Evolutionary conservation across 1,139 yeast species (phyloP).

Genomic region (Insectozyma bohioensis): DNA sequence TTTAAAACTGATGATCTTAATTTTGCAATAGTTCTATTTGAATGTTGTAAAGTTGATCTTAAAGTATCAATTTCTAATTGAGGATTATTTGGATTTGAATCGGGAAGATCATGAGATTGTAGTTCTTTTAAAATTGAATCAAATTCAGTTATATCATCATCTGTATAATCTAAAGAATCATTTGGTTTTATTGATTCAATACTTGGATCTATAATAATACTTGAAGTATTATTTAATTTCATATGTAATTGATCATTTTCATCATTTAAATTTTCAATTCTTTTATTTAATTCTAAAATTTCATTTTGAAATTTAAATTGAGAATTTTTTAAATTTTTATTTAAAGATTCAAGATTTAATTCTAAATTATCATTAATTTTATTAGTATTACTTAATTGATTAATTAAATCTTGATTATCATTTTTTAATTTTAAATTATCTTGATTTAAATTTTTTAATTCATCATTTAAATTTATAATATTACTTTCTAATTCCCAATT

Average conservation of each 20-base stretch:
- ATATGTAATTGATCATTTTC: slow-evolving; percentile 59
- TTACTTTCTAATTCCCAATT: slow-evolving; percentile 78
- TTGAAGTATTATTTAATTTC: slow-evolving; percentile 24
- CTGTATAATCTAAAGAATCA: slow-evolving; percentile 15
- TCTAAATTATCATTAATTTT: slow-evolving; percentile 52
- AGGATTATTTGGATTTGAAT: slow-evolving; percentile 46
- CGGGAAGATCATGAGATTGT: slow-evolving; percentile 26
- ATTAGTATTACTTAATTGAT: slow-evolving; percentile 29
- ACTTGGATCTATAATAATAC: not conserved
- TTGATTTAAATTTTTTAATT: slow-evolving; percentile 28
- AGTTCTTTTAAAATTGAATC: slow-evolving; percentile 36
- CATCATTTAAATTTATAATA: slow-evolving; percentile 51
- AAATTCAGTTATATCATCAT: slow-evolving; percentile 32
- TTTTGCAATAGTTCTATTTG: slow-evolving; percentile 59
- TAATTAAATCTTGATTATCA: slow-evolving; percentile 32
- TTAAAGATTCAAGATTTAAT: slow-evolving; percentile 39
- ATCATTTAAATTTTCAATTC: slow-evolving; percentile 58
- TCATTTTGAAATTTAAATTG: slow-evolving; percentile 38
- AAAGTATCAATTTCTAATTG: slow-evolving; percentile 68
- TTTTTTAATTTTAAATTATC: slow-evolving; percentile 33
- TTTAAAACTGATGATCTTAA: slow-evolving; percentile 52
- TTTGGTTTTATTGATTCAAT: not conserved
- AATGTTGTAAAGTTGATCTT: slow-evolving; percentile 63
- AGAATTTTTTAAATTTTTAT: slow-evolving; percentile 34
- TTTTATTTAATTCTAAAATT: slow-evolving; percentile 44